phyloP scores from a whole-genome alignment of 768 basidiomycete genomes.

The Kwoniella botswanensis region DNA sequence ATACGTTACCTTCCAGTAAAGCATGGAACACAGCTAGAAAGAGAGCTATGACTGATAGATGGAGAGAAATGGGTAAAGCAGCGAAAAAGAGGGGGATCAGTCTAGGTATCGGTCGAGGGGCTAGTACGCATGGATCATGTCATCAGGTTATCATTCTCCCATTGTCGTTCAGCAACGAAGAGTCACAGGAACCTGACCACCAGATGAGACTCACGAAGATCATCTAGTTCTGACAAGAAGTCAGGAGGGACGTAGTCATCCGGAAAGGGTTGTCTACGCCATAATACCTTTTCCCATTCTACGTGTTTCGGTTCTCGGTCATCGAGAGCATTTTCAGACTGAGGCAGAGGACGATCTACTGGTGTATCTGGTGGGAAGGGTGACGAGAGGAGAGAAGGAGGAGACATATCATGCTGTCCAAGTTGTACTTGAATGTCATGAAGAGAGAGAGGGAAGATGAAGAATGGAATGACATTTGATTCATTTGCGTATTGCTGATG shows the following conservation, averaged over 20 bases:
- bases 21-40: constrained; percentile 75
- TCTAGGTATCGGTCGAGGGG: constrained; percentile 31
- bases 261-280: constrained; percentile 66
- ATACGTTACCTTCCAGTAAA: constrained; percentile 28
- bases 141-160: constrained; percentile 3
- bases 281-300: constrained; percentile 57
- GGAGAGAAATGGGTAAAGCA: constrained; percentile 72
- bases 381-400: constrained; percentile 2
- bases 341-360: too few relatives aligned
- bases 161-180: neutral
- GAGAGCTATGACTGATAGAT: constrained; percentile 76
- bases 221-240: constrained; percentile 76
- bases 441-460: neutral
- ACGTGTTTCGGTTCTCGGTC: neutral
- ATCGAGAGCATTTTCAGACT: too few relatives aligned
- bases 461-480: neutral
- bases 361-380: neutral
- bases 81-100: constrained; percentile 38
- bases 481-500: neutral
- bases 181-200: neutral
- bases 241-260: constrained; percentile 84
- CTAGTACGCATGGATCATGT: constrained; percentile 18
- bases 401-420: constrained; percentile 17
- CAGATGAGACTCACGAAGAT: constrained; percentile 37
- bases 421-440: neutral